phyloP scores from a whole-genome alignment of 176 grass and related monocot genomes.

The Carex pumila region DNA sequence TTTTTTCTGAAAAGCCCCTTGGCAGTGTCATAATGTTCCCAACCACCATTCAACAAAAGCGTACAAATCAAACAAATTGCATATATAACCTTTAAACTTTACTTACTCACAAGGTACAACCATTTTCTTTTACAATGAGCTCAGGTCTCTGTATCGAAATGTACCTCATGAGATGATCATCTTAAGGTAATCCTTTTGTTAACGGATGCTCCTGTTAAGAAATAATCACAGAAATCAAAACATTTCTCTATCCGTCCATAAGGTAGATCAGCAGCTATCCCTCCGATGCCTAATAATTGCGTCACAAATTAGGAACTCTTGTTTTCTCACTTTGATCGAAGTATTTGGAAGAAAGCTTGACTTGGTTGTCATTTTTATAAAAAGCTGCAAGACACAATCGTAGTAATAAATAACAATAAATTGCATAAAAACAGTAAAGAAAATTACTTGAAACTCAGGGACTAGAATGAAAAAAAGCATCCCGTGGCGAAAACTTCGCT shows the following conservation, averaged over 20 bases:
- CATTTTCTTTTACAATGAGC: neutral
- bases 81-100: constrained; percentile 1
- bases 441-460: neutral
- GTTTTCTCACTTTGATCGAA: too few species aligned
- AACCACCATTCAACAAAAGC: neutral
- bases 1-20: constrained; percentile 15
- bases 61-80: constrained; percentile 10
- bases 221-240: too few species aligned
- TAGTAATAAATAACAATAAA: neutral
- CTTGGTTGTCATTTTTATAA: too few species aligned
- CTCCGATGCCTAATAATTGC: neutral
- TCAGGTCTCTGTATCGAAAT: neutral
- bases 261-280: too few species aligned
- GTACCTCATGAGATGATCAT: too few species aligned
- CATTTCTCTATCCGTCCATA: too few species aligned
- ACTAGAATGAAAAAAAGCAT: constrained; percentile 11
- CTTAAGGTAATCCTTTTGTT: too few species aligned
- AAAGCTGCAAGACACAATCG: too few species aligned
- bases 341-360: too few species aligned
- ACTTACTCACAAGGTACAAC: neutral
- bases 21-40: constrained; percentile 13
- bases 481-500: neutral
- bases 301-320: neutral
- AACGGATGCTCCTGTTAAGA: too few species aligned
- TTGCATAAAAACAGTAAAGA: neutral